phyloP scores from a whole-genome alignment of 2,329 filamentous ascomycete genomes.

The Biscogniauxia sp. region DNA sequence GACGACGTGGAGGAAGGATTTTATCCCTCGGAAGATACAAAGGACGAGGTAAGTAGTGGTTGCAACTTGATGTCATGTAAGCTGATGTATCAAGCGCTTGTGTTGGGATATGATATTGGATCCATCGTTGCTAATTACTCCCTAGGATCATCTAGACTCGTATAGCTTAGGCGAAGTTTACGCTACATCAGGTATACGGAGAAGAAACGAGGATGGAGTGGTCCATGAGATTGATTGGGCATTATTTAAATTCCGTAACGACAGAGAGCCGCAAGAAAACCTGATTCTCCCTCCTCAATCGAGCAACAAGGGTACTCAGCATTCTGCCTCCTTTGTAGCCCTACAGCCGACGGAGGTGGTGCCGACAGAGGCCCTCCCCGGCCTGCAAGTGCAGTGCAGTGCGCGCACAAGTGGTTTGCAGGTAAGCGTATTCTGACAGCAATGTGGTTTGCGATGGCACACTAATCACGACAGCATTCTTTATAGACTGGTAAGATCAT shows the following conservation, averaged over 20 bases:
- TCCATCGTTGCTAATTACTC: constrained; percentile 43
- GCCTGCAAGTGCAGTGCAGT: constrained; percentile 80
- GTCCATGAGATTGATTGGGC: constrained; percentile 96
- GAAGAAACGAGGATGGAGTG: constrained; percentile 67
- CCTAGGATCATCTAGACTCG: constrained; percentile 71
- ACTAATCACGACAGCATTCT: not conserved
- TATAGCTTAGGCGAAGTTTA: constrained; percentile 81
- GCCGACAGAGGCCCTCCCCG: constrained; percentile 62
- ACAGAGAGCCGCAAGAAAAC: constrained; percentile 71
- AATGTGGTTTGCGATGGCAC: no score
- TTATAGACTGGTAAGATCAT: constrained; percentile 69
- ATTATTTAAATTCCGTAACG: constrained; percentile 73
- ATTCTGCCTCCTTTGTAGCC: constrained; percentile 19
- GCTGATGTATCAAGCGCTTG: not conserved
- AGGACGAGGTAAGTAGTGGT: constrained; percentile 53
- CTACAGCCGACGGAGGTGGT: constrained; percentile 58
- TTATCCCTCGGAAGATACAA: constrained; percentile 67
- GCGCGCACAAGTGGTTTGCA: constrained; percentile 81
- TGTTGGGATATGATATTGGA: no score
- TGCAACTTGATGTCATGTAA: not conserved
- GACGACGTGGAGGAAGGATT: constrained; percentile 84
- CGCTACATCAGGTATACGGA: constrained; percentile 84
- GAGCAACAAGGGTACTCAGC: constrained; percentile 32
- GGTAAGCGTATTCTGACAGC: constrained; percentile 12
- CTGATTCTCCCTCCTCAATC: constrained; percentile 49